These are phyloP conservation scores for Ottelia alismoides DNA, from an alignment of 106 monocot species.

Conservation along the genomic window DNA sequence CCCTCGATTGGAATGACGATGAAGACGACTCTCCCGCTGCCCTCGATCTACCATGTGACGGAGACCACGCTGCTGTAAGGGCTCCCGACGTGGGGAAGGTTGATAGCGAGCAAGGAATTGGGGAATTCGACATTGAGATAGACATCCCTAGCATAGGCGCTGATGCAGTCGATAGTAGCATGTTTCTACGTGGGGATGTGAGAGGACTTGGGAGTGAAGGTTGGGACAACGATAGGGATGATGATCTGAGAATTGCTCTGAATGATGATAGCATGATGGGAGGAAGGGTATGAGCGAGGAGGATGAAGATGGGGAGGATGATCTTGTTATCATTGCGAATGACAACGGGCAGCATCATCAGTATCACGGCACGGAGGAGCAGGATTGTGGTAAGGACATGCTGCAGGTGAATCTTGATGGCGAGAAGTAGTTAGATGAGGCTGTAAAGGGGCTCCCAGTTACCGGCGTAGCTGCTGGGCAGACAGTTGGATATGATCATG, in stretches of 20 bases:
- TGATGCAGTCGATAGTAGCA: conserved; percentile 1
- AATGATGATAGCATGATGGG: conserved; percentile 33
- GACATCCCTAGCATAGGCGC: conserved; percentile 44
- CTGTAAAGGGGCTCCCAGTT: conserved; percentile 17
- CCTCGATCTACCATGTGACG: no score
- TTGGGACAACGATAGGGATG: conserved; percentile 90
- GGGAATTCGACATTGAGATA: conserved; percentile 17
- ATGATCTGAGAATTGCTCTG: conserved; percentile 83
- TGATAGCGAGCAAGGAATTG: conserved; percentile 4
- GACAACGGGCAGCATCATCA: conserved; percentile 36
- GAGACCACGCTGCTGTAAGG: no score
- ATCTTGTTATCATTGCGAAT: conserved; percentile 34
- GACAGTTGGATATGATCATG: conserved; percentile 44
- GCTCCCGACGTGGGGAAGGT: conserved; percentile 3
- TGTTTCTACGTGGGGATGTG: conserved; percentile 2
- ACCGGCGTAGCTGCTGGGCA: conserved; percentile 19
- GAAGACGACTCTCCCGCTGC: no score
- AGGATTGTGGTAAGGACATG: conserved; percentile 62
- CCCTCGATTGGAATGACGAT: no score
- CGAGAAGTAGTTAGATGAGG: conserved; percentile 45
- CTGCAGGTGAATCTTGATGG: conserved; percentile 35
- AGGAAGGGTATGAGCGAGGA: conserved; percentile 42
- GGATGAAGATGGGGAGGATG: conserved; percentile 53
- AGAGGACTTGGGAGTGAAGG: conserved; percentile 29
- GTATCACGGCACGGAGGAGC: conserved; percentile 34